Base-by-base conservation (phyloP, 2,329 filamentous ascomycete species). In the Diaporthe helianthi region DNA sequence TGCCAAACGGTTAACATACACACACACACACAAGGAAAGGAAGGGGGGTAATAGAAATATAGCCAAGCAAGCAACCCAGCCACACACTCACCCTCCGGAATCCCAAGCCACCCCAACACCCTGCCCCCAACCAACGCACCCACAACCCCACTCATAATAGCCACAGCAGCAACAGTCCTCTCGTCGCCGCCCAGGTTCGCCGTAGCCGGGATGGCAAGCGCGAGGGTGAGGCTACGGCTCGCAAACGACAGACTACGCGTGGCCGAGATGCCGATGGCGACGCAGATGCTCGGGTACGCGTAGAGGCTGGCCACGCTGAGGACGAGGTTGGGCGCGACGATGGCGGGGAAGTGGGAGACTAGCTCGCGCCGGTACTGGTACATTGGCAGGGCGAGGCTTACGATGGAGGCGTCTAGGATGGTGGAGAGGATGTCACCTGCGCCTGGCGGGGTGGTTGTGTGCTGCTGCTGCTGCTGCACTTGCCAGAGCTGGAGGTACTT, bases 331-430 rank as follows among this genome's bases (percentile, higher is more conserved):
- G 87, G 87, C 2, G 86, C 75, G 5, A 86, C 78, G 68, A 90
- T 88, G 49, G 84, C 81, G 49, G 83, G 73, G 73, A 88, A 86
- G 76, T 88, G 85, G 19, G 79, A 76, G 26, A 79, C 79, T 17
- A 90, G 81, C 78, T 89, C 86, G 47, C 83, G 80, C 3, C 87
- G 83, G 77, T 89, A 89, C 68, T 85, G 83, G 75, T 85, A 89
- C 86, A 89, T 89, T 0, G 87, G 87, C 22, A 90, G 77, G 2
- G 87, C 87, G 3, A 90, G 82, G 1, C 86, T 82, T 0, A 89
- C 85, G 72, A 90, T 89, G 71, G 82, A 83, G 8, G 86, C 86
- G 73, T 90, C 87, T 2, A 90, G 81, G 7, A 85, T 76, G 51
- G 83, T 85, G 71, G 81, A 78, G 70, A 89, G 83, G 26, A 89